Conservation (phyloP, 352 stramenopile genomes). For the Globisporangium rhizosaccharum region DNA sequence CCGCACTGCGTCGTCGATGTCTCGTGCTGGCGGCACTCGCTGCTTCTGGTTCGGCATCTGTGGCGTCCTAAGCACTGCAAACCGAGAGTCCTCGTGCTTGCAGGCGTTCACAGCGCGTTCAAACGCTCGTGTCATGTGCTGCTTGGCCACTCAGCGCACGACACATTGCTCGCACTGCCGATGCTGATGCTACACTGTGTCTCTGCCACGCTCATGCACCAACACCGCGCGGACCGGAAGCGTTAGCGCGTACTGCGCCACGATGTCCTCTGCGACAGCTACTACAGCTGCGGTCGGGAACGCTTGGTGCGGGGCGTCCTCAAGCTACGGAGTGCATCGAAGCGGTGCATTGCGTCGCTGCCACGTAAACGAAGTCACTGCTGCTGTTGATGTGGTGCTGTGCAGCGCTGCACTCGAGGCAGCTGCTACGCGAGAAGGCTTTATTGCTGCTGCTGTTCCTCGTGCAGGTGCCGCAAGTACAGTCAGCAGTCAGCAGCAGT, state of each 20-base stretch:
- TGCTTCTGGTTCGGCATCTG: neutral
- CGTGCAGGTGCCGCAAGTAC: no score
- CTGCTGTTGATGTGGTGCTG: no score
- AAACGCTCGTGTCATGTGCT: conserved; percentile 38
- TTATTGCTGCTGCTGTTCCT: conserved; percentile 21
- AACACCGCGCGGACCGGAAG: conserved; percentile 17
- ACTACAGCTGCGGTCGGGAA: conserved; percentile 14
- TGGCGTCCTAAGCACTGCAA: conserved; percentile 5
- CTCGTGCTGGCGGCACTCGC: no score
- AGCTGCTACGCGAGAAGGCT: no score
- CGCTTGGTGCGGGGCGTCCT: conserved; percentile 14
- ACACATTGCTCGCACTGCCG: neutral
- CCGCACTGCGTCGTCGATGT: conserved; percentile 23
- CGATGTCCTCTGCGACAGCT: conserved; percentile 23
- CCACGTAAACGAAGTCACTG: conserved; percentile 13
- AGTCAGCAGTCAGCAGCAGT: no score
- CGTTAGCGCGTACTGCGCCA: conserved; percentile 36
- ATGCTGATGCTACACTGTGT: no score
- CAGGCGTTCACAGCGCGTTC: conserved; percentile 20
- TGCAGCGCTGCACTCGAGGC: no score
- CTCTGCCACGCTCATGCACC: neutral
- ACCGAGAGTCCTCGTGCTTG: neutral
- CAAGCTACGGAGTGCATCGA: conserved; percentile 19
- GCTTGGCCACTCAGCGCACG: conserved; percentile 33
- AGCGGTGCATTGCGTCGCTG: conserved; percentile 13